These are phyloP conservation scores for Penicillium malachiteum DNA, from an alignment of 495 filamentous ascomycete species.

Conservation along the genomic window DNA sequence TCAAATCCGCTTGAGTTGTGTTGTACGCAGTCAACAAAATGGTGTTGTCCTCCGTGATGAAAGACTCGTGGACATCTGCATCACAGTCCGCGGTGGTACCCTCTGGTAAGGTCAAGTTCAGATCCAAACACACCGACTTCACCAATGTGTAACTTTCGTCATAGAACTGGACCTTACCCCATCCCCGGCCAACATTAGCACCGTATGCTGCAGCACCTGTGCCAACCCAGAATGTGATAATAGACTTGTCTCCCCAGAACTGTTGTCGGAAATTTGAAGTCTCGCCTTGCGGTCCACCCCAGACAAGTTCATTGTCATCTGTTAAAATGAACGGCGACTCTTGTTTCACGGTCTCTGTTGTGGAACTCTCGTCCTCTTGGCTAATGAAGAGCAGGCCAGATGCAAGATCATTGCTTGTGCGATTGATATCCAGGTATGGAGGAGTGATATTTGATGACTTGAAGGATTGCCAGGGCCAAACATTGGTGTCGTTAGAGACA, in stretches of 20 bases:
- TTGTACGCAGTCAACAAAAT: constrained; percentile 49
- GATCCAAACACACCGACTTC: constrained; percentile 20
- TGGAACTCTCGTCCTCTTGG: constrained; percentile 5
- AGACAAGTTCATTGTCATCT: constrained; percentile 22
- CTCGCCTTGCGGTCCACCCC: constrained; percentile 15
- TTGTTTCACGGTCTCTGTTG: constrained; percentile 5
- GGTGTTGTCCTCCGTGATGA: constrained; percentile 41
- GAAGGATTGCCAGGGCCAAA: constrained; percentile 25
- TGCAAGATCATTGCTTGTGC: constrained; percentile 16
- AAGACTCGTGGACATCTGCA: constrained; percentile 36
- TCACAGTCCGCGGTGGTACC: constrained; percentile 6
- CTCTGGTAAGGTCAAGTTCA: constrained; percentile 5
- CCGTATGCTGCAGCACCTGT: constrained; percentile 6
- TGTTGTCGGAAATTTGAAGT: constrained; percentile 11
- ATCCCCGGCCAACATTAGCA: constrained; percentile 18
- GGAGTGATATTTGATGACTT: constrained; percentile 20
- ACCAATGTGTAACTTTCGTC: constrained; percentile 42
- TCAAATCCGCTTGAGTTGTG: constrained; percentile 37
- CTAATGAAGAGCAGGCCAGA: constrained; percentile 20
- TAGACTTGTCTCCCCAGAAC: not conserved
- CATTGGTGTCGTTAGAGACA: constrained; percentile 1
- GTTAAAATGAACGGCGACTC: constrained; percentile 13
- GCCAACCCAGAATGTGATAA: constrained; percentile 12
- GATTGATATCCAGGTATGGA: constrained; percentile 17
- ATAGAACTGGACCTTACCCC: constrained; percentile 32